phyloP scores from a whole-genome alignment of 2,329 filamentous ascomycete genomes.

The Cercospora janseana region DNA sequence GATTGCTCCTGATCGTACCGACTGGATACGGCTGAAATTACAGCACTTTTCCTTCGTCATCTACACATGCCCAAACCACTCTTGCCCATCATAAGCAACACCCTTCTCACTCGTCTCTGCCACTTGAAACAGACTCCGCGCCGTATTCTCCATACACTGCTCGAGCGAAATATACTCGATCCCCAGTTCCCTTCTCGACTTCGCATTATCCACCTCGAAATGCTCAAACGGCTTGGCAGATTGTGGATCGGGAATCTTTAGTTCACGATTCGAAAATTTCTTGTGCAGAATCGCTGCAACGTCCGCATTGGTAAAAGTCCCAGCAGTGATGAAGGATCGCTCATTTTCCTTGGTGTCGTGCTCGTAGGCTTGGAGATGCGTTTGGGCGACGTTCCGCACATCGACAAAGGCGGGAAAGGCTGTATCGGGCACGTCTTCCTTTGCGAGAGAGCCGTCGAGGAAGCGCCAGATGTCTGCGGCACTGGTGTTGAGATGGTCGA shows the following conservation, averaged over 20 bases:
- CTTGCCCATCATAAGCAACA: conserved; percentile 8
- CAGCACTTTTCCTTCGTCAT: too few relatives aligned
- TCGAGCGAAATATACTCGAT: conserved; percentile 3
- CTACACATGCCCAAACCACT: conserved; percentile 14
- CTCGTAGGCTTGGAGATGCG: conserved; percentile 10
- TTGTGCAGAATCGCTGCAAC: not conserved
- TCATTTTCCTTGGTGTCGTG: not conserved
- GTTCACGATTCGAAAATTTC: not conserved
- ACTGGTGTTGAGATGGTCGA: conserved; percentile 8
- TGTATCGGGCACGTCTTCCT: not conserved
- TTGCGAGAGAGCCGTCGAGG: conserved; percentile 1
- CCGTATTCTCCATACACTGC: conserved; percentile 1
- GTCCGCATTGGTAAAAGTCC: not conserved
- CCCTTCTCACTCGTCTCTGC: conserved; percentile 9
- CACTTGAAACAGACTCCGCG: conserved; percentile 5
- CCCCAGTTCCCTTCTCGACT: not conserved
- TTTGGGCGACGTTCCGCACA: conserved; percentile 9
- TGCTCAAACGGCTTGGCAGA: not conserved
- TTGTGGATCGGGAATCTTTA: not conserved
- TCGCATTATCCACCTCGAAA: conserved; percentile 3
- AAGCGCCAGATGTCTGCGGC: conserved; percentile 6
- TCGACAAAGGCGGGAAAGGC: conserved; percentile 1
- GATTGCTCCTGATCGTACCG: too few relatives aligned
- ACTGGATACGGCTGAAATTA: too few relatives aligned
- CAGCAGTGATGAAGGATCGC: not conserved